These are phyloP conservation scores for Turnera subulata DNA, from an alignment of 345 rosid species.

Conservation along the genomic window DNA sequence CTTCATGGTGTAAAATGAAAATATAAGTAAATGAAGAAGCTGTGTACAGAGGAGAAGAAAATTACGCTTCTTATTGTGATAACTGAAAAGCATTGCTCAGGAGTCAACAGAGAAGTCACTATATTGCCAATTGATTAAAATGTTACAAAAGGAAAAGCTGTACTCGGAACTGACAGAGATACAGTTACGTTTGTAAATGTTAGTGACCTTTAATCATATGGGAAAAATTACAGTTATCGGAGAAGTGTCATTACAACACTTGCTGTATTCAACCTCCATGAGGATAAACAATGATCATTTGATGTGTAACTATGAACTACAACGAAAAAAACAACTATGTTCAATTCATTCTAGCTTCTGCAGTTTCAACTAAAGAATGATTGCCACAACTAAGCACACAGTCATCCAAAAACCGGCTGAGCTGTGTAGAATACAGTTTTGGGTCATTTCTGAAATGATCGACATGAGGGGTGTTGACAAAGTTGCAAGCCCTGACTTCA, in stretches of 20 bases:
- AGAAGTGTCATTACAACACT: neutral
- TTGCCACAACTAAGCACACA: slow-evolving; percentile 54
- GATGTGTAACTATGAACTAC: neutral
- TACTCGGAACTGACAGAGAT: no score
- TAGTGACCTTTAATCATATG: neutral
- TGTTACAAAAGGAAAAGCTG: no score
- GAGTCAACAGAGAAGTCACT: no score
- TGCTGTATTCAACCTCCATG: slow-evolving; percentile 1
- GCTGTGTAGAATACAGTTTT: slow-evolving; percentile 62
- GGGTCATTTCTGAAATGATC: slow-evolving; percentile 98
- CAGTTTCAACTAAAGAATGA: no score
- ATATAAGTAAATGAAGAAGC: no score
- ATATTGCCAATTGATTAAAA: no score
- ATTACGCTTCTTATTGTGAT: no score
- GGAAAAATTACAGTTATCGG: neutral
- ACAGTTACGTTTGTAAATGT: neutral
- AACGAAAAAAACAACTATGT: neutral
- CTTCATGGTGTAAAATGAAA: no score
- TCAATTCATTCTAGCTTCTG: neutral
- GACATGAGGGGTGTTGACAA: slow-evolving; percentile 90
- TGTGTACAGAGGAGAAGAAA: no score
- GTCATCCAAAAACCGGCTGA: slow-evolving; percentile 74
- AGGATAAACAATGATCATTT: neutral
- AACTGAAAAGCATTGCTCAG: no score
- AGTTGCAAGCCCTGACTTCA: slow-evolving; percentile 85